Percentiles rank a stretch among this genome's conserved stretches.
Conservation (phyloP, 139 green algal genomes). For the Marvania coccoides region DNA sequence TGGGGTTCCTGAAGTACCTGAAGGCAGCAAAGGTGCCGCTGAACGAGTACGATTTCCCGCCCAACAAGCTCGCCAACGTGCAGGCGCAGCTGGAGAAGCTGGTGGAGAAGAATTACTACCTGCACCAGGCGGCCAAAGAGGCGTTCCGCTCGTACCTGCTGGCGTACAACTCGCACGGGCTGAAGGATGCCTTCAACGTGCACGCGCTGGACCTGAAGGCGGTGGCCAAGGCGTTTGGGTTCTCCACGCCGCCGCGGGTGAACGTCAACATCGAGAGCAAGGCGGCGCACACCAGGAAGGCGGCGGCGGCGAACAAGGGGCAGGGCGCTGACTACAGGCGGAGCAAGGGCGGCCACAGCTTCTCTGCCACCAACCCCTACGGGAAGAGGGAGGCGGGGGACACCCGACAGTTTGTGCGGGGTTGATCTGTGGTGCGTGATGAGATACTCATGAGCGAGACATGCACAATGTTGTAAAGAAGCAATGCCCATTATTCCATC, state of each 20-base stretch:
- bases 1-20: conserved; percentile 88
- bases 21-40: conserved; percentile 70
- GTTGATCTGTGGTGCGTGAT: too few species aligned
- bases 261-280: conserved; percentile 86
- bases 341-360: conserved; percentile 58
- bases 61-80: conserved; percentile 92
- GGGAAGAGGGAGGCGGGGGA: conserved; percentile 56
- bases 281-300: conserved; percentile 58
- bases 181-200: conserved; percentile 98
- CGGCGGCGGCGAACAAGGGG: conserved; percentile 22
- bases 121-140: conserved; percentile 79
- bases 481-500: too few species aligned
- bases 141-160: conserved; percentile 84
- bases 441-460: too few species aligned
- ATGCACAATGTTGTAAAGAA: too few species aligned
- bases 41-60: conserved; percentile 98
- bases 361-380: conserved; percentile 84
- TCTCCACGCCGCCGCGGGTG: conserved; percentile 78
- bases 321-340: conserved; percentile 26
- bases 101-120: conserved; percentile 99
- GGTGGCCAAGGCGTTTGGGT: conserved; percentile 90
- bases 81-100: conserved; percentile 95
- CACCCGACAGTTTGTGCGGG: conserved; percentile 66
- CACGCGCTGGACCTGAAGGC: conserved; percentile 85
- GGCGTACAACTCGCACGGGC: conserved; percentile 91